Evolutionary conservation across 2,329 filamentous ascomycete genomes (phyloP).

Genomic region (Penicillium sp.): DNA sequence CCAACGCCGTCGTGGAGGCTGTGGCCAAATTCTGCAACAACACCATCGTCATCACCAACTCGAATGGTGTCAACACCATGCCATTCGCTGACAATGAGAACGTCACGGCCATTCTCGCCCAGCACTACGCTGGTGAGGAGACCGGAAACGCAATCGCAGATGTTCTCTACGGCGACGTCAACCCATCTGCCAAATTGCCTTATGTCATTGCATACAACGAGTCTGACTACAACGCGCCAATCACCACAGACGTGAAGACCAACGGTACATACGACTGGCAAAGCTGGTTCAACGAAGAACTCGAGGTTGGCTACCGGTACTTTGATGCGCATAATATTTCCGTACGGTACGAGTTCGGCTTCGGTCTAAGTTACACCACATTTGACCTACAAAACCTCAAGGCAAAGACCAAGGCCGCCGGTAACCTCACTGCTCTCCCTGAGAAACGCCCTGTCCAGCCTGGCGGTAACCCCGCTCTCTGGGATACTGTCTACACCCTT

Average conservation of each 20-base stretch:
- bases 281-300: conserved; percentile 52
- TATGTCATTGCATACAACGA: conserved; percentile 61
- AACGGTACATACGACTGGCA: conserved; percentile 36
- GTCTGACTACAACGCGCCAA: conserved; percentile 49
- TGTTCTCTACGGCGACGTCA: conserved; percentile 46
- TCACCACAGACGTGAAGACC: conserved; percentile 4
- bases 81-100: conserved; percentile 65
- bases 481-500: conserved; percentile 52
- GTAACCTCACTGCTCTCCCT: conserved; percentile 7
- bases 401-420: background rate
- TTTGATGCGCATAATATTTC: conserved; percentile 53
- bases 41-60: conserved; percentile 66
- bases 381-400: conserved; percentile 21
- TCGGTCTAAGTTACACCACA: conserved; percentile 46
- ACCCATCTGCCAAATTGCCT: conserved; percentile 57
- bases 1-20: conserved; percentile 49
- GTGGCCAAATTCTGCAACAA: conserved; percentile 61
- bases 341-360: conserved; percentile 59
- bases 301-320: conserved; percentile 57
- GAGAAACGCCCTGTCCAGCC: conserved; percentile 23
- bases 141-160: conserved; percentile 49
- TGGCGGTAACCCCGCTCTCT: conserved; percentile 60
- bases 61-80: conserved; percentile 60
- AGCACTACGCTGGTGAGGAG: conserved; percentile 63
- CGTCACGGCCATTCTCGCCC: conserved; percentile 65